Base-by-base conservation (phyloP, 768 basidiomycete genomes). In the Tricholoma matsutake region DNA sequence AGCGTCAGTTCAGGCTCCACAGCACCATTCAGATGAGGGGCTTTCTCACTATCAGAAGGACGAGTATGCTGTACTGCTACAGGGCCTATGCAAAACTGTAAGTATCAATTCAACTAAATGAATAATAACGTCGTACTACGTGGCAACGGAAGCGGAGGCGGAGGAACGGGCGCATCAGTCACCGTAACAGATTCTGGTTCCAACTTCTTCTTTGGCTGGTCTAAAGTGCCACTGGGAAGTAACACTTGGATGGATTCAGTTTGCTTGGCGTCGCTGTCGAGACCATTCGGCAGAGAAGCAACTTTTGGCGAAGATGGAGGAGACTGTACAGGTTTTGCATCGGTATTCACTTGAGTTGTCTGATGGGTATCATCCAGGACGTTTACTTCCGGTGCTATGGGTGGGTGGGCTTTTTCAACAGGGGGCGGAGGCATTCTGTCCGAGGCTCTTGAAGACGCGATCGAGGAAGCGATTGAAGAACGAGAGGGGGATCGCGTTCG, bases 401-500 rank as follows among this genome's bases (percentile, higher is more conserved):
- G 14, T 18, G 53, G 22, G 3, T 56, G 3, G 25, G 11, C 25
- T 16, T 20, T 10, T 31, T 59, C 34, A 37, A 39, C 14, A 60
- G 60, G 67, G 52, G 29, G 67, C 39, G 72, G 67, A 49, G 73
- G 71, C 59, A 68, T 71, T 66, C 70, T 71, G 61, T 78, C 75
- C 63, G 83, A 83, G 56, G 69, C 73, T 43, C 29, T 32, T 32
- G 51, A 53, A 18, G 51, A 53, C 7, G 51, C 51, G n/a, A 75
- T 76, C 28, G 80, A 77, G 57, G 86, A 86, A n/a, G 80, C 81
- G 64, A 81, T 81, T 47, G 83, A 84, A 13, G 85, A 86, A 53
- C 81, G 81, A 62, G 85, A 86, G 37, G 74, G 72, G 41, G 82
- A 82, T 65, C 81, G 76, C 55, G 79, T 79, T 67, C 73, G 73